Evolutionary conservation across 306 rosid species (phyloP), one percentile per base, ranked within the genome.

Genomic region (Abrus precatorius): DNA sequence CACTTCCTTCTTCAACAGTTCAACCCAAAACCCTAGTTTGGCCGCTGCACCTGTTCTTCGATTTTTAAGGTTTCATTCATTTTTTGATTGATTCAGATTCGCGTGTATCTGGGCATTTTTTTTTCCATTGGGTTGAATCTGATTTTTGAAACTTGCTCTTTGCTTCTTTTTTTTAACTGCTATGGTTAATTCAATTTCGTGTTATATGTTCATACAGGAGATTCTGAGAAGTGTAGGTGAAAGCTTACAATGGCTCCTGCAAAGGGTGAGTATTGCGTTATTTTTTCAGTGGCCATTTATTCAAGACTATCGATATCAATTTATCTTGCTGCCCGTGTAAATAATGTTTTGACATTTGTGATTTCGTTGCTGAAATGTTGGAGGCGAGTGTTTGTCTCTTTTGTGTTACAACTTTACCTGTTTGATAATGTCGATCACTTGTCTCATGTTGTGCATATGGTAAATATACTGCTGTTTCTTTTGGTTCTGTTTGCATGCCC

Each of bases 1-100:
- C 20, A 34, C 74, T 40, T 33, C 64, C n/a, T 36, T 56, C 68
- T 12, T 82, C 47, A 0, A 20, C 6, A 1, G n/a, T 10, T 52
- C 52, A 14, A 14, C 33, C 9, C 27, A 7, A 84, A 91, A 87
- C 92, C 92, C 91, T 84, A 84, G 8, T 38, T 56, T 68, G 14
- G 87, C 80, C 53, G 87, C 91, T 7, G 85, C 80, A 28, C 3
- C 66, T 11, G 50, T 56, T 9, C 38, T 7, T 29, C 70, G 6
- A 65, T 69, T 52, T 74, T 38, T 11, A 77, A 33, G 77, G 62
- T 73, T 36, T 71, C 30, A 20, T 20, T 12, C 30, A 7, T 14
- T 40, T 30, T 64, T 57, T 29, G 3, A 1, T 29, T 9, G n/a
- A 68, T 32, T 67, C 55, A 75, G 52, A 11, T 49, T 49, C 71